Percentiles rank a stretch among this genome's conserved stretches.
Evolutionary conservation across 106 monocot species (phyloP).

Genomic region (Platanthera guangdongensis): DNA sequence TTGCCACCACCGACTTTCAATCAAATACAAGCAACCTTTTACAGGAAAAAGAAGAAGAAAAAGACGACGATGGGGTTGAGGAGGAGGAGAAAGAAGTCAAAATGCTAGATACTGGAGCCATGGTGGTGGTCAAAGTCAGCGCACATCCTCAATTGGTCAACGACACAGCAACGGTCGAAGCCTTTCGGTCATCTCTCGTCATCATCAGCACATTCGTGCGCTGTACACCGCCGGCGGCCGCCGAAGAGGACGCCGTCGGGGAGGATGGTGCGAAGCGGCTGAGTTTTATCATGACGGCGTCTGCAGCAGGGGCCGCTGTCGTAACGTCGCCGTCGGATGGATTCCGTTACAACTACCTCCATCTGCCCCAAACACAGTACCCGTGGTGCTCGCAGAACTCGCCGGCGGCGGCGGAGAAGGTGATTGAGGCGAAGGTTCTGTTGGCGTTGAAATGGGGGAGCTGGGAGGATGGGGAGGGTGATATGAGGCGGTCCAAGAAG

Average conservation of each 20-base stretch:
- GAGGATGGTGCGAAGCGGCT: conserved; percentile 4
- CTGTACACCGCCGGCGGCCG: not conserved
- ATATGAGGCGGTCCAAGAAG: conserved; percentile 36
- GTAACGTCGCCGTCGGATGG: conserved; percentile 6
- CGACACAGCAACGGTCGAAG: conserved; percentile 24
- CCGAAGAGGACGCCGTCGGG: not conserved
- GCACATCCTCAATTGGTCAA: conserved; percentile 38
- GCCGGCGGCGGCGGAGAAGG: conserved; percentile 23
- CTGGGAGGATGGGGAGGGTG: conserved; percentile 52
- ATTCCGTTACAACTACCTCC: not conserved
- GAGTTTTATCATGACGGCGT: too few relatives aligned
- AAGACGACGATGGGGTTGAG: conserved; percentile 27
- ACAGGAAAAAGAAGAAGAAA: conserved; percentile 1
- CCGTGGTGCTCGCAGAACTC: not conserved
- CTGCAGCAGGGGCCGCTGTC: too few relatives aligned
- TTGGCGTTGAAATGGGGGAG: conserved; percentile 54
- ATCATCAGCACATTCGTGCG: conserved; percentile 85
- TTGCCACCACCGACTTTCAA: conserved; percentile 40
- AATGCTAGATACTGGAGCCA: conserved; percentile 61
- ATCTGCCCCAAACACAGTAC: not conserved
- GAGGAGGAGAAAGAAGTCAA: conserved; percentile 72
- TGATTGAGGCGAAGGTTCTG: conserved; percentile 39
- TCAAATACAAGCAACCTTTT: not conserved
- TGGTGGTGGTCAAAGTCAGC: conserved; percentile 81
- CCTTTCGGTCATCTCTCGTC: conserved; percentile 58